Percentiles rank a stretch among this genome's conserved stretches.
These are phyloP conservation scores for Diutina sp. DNA, from an alignment of 1,139 yeast genomes.

Conservation along the genomic window DNA sequence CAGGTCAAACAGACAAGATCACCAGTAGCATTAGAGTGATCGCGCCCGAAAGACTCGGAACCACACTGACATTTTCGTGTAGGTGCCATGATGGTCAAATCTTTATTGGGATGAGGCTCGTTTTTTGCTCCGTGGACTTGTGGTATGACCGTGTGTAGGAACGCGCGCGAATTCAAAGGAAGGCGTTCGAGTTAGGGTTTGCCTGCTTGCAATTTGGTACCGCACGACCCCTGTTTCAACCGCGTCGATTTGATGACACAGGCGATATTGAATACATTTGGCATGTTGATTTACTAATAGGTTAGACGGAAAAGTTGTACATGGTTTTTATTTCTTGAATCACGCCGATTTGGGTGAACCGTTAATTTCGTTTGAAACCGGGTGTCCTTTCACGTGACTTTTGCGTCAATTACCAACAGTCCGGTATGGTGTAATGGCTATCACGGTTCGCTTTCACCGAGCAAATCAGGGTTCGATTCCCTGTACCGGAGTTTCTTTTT, in stretches of 20 bases:
- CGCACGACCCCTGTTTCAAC: not conserved
- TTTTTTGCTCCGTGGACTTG: not conserved
- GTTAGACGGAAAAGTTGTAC: no score
- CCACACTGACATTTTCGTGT: not conserved
- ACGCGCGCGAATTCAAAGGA: not conserved
- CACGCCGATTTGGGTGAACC: not conserved
- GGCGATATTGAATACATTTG: no score
- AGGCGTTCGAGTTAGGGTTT: not conserved
- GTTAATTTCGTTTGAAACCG: not conserved
- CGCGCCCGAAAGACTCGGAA: constrained; percentile 2
- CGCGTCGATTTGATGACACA: no score
- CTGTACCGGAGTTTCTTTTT: constrained; percentile 26
- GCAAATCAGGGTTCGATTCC: constrained; percentile 38
- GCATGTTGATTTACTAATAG: no score
- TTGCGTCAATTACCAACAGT: constrained; percentile 4
- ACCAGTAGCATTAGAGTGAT: constrained; percentile 22
- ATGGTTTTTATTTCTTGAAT: no score
- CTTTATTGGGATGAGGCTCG: not conserved
- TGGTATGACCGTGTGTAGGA: not conserved
- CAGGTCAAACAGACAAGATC: constrained; percentile 72
- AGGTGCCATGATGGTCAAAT: not conserved
- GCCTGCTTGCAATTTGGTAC: not conserved
- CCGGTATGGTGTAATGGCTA: constrained; percentile 20
- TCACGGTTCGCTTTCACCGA: constrained; percentile 18
- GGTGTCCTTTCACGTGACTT: not conserved